Conservation (phyloP, 177 flowering plant genomes). For the Vitis hybrid region DNA sequence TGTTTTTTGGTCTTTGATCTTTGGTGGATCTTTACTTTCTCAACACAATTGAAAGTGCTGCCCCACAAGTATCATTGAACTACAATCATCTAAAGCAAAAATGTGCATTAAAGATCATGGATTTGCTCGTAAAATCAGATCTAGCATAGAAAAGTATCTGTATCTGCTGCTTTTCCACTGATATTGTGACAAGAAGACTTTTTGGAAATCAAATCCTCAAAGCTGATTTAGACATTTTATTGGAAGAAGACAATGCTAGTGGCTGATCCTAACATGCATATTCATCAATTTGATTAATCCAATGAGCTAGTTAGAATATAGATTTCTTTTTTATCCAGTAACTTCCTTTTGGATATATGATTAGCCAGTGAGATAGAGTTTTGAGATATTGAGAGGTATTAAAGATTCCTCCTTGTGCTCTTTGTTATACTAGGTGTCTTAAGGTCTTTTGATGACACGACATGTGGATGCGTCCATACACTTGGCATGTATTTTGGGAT, state of each 20-base stretch:
- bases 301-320: background rate
- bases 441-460: no score
- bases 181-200: background rate
- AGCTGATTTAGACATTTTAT: background rate
- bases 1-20: background rate
- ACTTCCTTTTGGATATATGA: no score
- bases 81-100: background rate
- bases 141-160: slow-evolving; percentile 1
- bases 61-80: slow-evolving; percentile 11
- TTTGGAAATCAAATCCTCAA: background rate
- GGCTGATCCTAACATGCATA: background rate
- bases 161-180: background rate
- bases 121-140: slow-evolving; percentile 7
- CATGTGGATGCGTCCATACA: no score
- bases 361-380: no score
- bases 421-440: no score
- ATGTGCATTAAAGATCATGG: background rate
- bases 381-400: no score
- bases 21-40: slow-evolving; percentile 3
- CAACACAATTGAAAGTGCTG: slow-evolving; percentile 12
- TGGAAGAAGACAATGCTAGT: background rate
- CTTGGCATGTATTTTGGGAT: no score
- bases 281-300: background rate
- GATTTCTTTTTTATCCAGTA: no score
- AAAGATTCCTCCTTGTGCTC: no score